phyloP scores from a whole-genome alignment of 1,284 basidiomycete genomes.

The Ustilago esculenta region DNA sequence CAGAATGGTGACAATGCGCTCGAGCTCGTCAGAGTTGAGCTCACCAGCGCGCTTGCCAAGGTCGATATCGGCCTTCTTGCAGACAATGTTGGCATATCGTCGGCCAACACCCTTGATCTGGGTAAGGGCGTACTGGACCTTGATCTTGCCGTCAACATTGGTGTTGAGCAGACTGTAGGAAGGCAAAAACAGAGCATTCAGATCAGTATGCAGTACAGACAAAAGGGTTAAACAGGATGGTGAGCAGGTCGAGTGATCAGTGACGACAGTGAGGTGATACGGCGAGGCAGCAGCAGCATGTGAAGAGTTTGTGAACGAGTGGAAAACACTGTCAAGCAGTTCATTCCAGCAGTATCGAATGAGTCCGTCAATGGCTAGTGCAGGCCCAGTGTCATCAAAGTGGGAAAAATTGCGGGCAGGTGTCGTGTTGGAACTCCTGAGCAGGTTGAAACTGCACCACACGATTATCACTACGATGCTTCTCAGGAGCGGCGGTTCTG shows the following conservation, averaged over 20 bases:
- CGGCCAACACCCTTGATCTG: conserved; percentile 99
- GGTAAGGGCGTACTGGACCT: conserved; percentile 73
- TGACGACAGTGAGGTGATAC: too few relatives aligned
- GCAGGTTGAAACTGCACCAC: too few relatives aligned
- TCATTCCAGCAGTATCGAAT: too few relatives aligned
- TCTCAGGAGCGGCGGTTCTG: too few relatives aligned
- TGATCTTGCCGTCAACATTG: conserved; percentile 98
- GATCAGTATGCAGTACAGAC: background rate
- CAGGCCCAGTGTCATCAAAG: too few relatives aligned
- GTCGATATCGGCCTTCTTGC: conserved; percentile 99
- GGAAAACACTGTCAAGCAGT: too few relatives aligned
- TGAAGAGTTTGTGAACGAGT: background rate
- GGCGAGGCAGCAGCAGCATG: conserved; percentile 4
- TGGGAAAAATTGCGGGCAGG: too few relatives aligned
- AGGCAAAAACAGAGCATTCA: background rate
- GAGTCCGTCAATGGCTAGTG: too few relatives aligned
- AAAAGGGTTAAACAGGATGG: conserved; percentile 13
- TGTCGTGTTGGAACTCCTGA: too few relatives aligned
- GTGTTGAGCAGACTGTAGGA: conserved; percentile 88
- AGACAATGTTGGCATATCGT: conserved; percentile 97
- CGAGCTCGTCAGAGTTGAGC: conserved; percentile 95
- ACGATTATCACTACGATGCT: too few relatives aligned
- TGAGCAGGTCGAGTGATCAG: conserved; percentile 26
- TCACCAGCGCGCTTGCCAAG: conserved; percentile 96
- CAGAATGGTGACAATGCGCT: conserved; percentile 98